Evolutionary conservation across 2,329 filamentous ascomycete genomes (phyloP).

Genomic region (Fusarium sp.): DNA sequence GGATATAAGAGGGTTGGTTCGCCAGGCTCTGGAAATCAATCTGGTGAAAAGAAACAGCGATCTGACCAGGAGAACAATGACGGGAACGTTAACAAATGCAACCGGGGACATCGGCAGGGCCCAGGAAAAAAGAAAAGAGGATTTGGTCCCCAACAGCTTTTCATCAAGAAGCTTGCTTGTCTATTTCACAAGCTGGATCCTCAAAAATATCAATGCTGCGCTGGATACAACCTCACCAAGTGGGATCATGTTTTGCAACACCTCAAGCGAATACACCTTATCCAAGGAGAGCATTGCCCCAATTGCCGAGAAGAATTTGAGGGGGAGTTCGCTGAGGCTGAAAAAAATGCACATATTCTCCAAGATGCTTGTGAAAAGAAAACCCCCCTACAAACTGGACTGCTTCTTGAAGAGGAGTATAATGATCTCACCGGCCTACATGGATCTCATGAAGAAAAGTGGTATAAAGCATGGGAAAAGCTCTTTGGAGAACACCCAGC

Average conservation of each 20-base stretch:
- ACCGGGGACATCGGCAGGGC: background rate
- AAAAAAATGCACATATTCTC: background rate
- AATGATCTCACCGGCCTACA: accelerated
- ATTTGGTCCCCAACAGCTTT: accelerated
- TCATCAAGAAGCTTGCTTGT: background rate
- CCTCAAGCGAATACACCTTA: accelerated
- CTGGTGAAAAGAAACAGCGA: accelerated
- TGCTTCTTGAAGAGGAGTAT: accelerated
- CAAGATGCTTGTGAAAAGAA: accelerated
- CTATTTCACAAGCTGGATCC: background rate
- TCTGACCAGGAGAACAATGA: accelerated
- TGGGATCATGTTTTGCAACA: background rate
- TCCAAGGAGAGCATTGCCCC: background rate
- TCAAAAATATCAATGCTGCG: accelerated
- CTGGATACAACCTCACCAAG: accelerated
- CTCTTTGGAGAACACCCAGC: accelerated
- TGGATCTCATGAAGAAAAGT: background rate
- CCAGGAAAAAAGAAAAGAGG: background rate
- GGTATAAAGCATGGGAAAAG: background rate
- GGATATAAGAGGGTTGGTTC: background rate
- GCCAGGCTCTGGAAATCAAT: background rate
- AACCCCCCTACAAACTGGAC: accelerated
- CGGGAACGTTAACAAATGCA: accelerated
- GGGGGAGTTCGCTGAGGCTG: accelerated
- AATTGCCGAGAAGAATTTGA: accelerated